These are phyloP conservation scores for Aspergillus tamarii DNA, from an alignment of 2,329 filamentous ascomycete species.

Conservation along the genomic window DNA sequence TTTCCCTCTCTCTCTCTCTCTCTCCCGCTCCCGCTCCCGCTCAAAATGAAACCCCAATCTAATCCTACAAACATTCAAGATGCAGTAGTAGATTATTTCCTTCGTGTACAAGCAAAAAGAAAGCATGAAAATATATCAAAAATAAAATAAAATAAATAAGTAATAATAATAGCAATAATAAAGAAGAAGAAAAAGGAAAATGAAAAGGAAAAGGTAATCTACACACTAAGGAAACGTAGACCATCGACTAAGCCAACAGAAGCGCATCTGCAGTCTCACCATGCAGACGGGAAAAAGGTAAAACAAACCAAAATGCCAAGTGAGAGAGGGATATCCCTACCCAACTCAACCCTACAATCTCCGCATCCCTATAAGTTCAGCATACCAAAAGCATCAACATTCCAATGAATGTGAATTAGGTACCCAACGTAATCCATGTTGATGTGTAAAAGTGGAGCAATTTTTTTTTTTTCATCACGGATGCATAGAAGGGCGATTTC, in stretches of 20 bases:
- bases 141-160: no score
- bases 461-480: not conserved
- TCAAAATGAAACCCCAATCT: no score
- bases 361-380: not conserved
- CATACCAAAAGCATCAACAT: not conserved
- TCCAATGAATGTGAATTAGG: not conserved
- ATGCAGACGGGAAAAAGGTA: not conserved
- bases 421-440: not conserved
- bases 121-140: not conserved
- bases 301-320: not conserved
- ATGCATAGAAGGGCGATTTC: not conserved
- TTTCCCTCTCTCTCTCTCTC: not conserved
- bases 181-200: not conserved
- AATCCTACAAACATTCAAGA: not conserved
- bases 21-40: no score
- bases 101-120: not conserved
- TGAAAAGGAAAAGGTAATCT: not conserved
- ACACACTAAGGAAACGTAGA: not conserved
- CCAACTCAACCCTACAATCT: not conserved
- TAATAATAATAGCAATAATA: no score
- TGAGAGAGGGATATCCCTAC: not conserved
- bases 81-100: not conserved
- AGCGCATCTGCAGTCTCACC: not conserved
- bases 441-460: not conserved
- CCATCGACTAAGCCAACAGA: not conserved